phyloP scores from a whole-genome alignment of 345 rosid species.

The Raphanus sativus region DNA sequence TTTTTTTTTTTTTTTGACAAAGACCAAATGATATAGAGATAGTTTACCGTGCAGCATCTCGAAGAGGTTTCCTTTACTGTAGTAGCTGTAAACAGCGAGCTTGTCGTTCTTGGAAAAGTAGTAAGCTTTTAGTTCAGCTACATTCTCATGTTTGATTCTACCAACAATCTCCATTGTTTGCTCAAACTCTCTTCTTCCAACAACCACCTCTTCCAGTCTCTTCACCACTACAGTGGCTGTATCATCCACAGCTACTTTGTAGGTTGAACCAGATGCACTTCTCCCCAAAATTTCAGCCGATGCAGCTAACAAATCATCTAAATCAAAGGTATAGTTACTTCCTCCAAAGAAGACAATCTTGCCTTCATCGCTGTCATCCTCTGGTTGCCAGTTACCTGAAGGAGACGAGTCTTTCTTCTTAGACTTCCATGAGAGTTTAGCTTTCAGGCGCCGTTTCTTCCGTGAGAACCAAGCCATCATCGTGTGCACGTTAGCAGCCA shows the following conservation, averaged over 20 bases:
- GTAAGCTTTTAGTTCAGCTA: conserved; percentile 44
- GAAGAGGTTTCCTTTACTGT: conserved; percentile 58
- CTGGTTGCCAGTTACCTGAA: conserved; percentile 56
- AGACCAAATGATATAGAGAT: not conserved
- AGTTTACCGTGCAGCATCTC: conserved; percentile 54
- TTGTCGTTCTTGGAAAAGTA: conserved; percentile 34
- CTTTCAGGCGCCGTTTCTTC: conserved; percentile 41
- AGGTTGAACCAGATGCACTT: conserved; percentile 60
- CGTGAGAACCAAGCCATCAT: conserved; percentile 54
- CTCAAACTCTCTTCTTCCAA: conserved; percentile 68
- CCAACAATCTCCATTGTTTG: conserved; percentile 68
- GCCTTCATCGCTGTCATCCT: conserved; percentile 62
- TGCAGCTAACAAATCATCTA: conserved; percentile 75
- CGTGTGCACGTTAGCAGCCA: conserved; percentile 25
- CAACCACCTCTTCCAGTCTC: conserved; percentile 65
- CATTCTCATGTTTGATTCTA: conserved; percentile 49
- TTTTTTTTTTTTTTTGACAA: not conserved
- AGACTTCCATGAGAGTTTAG: conserved; percentile 25
- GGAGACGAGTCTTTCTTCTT: conserved; percentile 61
- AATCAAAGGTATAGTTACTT: conserved; percentile 53
- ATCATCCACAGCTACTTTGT: conserved; percentile 69
- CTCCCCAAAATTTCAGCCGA: conserved; percentile 79
- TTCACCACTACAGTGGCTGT: conserved; percentile 66
- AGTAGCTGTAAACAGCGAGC: conserved; percentile 61
- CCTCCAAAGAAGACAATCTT: conserved; percentile 65